Percentiles rank a stretch among this genome's conserved stretches.
phyloP scores from a whole-genome alignment of 345 rosid species.

The Rhodamnia rubescens region DNA sequence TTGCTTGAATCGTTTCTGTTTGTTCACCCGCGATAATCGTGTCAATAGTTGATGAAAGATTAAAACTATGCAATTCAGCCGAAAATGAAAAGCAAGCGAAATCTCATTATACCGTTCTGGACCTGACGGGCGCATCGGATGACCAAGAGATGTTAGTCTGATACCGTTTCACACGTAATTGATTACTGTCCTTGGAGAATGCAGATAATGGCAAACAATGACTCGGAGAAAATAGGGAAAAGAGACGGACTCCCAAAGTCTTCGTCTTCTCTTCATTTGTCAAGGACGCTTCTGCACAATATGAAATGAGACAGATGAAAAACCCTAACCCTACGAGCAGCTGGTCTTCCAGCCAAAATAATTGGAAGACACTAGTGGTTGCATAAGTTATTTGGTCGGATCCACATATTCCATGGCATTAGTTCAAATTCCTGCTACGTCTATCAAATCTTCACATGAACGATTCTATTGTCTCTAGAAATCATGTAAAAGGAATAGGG shows the following conservation, averaged over 20 bases:
- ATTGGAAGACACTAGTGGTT: no score
- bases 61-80: neutral
- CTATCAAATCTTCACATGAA: no score
- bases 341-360: neutral
- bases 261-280: neutral
- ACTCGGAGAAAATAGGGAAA: neutral
- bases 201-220: neutral
- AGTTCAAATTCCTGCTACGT: no score
- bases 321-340: neutral
- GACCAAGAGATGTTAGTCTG: no score
- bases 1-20: neutral
- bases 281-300: no score
- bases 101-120: neutral
- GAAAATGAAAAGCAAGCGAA: neutral
- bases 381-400: no score
- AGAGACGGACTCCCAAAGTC: neutral
- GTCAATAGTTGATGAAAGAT: neutral
- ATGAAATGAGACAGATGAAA: neutral
- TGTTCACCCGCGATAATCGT: accelerated
- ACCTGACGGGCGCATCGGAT: neutral
- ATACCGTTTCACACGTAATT: no score
- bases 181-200: neutral
- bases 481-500: no score
- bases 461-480: no score
- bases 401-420: no score